Base-by-base conservation (phyloP, 139 green algal species). In the Tetradesmus obliquus region DNA sequence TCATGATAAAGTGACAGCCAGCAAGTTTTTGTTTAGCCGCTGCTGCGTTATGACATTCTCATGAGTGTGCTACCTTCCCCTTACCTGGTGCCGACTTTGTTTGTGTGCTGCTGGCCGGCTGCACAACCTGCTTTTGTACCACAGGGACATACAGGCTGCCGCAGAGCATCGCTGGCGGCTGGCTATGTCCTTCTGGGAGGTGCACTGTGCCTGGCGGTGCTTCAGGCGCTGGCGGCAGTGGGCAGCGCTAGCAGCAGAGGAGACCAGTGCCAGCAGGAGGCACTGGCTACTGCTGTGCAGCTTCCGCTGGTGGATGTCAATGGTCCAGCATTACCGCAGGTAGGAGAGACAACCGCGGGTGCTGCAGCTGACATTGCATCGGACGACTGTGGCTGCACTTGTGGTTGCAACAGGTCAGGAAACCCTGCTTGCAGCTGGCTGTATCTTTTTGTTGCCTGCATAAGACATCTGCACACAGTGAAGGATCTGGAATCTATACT, bases 111-210 rank as follows among this genome's bases (percentile, higher is more conserved):
- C 76, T 55, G 53, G 76, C 76, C 76, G 53, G 76, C 76, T 51
- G 19, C 22, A 9, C 15, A 1, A 3, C 22, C 2, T 53, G 45
- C 79, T 84, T 57, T 24, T 57, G 32, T 57, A 19, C 17, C 6
- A 20, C 71, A 90, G 84, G 62, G 84, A 82, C 45, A 12, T 81
- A 6, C 60, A 80, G 5, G 84, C 20, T 80, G 84, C 84, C 22
- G 84, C 86, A 60, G 86, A 90, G 86, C 86, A 71, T 10, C 53
- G 71, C 51, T 90, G 86, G 86, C 69, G 53, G 86, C 22, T 90
- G 71, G 86, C 86, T 1, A 90, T 90, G 86, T 84, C 71, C 2
- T 90, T 90, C 20, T 90, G 86, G 86, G 86, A 90, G 86, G 86
- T 84, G 19, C 86, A 90, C 53, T 53, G 19, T 71, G 86, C 55